These are phyloP conservation scores for Rhytidiadelphus loreus DNA, from an alignment of 225 moss, liverwort and hornwort species.

Conservation along the genomic window DNA sequence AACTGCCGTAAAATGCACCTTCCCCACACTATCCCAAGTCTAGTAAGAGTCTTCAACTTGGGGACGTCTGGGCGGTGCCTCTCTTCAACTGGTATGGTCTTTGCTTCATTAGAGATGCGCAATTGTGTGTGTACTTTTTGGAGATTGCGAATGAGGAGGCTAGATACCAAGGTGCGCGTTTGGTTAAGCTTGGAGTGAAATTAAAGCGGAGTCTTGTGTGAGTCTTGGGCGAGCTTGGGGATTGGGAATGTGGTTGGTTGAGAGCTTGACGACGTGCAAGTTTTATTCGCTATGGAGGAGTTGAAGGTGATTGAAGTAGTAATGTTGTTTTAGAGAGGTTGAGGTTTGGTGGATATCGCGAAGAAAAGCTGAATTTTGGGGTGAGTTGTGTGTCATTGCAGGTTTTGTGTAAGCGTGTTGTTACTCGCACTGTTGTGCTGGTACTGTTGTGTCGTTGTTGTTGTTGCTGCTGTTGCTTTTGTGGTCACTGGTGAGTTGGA, in stretches of 20 bases:
- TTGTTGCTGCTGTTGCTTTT: background rate
- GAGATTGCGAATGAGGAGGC: background rate
- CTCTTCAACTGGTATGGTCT: background rate
- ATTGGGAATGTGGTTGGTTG: background rate
- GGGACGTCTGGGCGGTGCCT: background rate
- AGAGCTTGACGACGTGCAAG: background rate
- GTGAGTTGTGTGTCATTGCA: background rate
- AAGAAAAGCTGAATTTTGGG: background rate
- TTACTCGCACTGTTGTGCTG: background rate
- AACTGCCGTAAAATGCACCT: background rate
- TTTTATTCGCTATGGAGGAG: background rate
- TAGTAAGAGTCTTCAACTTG: background rate
- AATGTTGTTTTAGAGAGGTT: background rate
- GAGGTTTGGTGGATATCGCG: background rate
- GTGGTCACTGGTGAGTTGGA: background rate
- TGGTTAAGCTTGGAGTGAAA: background rate
- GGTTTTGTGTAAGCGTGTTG: background rate
- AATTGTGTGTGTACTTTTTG: background rate
- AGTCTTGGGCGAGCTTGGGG: background rate
- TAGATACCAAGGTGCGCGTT: no score
- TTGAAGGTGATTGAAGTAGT: background rate
- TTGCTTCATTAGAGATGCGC: background rate
- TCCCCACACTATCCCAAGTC: background rate
- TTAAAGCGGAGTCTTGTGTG: no score
- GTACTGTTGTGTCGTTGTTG: background rate